Evolutionary conservation across 106 monocot species (phyloP).

Genomic region (Dioscorea zingiberensis): DNA sequence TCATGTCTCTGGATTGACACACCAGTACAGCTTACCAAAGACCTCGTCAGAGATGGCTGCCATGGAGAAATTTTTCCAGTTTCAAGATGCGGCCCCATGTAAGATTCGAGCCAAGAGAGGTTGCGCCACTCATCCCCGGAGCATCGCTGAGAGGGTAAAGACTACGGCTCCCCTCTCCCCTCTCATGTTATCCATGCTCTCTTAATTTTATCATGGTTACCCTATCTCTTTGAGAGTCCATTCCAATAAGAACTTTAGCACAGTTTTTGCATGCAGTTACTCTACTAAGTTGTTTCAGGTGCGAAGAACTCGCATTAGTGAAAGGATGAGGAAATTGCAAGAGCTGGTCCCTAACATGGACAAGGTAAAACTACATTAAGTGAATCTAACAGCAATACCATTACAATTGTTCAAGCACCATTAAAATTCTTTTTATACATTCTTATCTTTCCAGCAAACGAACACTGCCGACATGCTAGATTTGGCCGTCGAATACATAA

Average conservation of each 20-base stretch:
- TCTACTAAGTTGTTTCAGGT: constrained; percentile 37
- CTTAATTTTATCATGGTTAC: too few species aligned
- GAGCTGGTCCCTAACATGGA: constrained; percentile 99
- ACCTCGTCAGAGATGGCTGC: constrained; percentile 55
- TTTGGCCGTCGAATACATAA: constrained; percentile 88
- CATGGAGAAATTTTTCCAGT: constrained; percentile 77
- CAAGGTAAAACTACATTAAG: constrained; percentile 44
- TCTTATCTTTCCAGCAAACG: constrained; percentile 54
- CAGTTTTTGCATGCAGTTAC: too few species aligned
- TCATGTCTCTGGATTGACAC: constrained; percentile 25
- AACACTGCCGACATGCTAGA: constrained; percentile 95
- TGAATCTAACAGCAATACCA: neutral
- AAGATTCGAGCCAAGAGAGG: constrained; percentile 86
- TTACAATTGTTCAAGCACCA: neutral
- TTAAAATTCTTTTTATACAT: neutral
- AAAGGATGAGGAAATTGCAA: constrained; percentile 93
- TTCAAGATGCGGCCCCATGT: constrained; percentile 87
- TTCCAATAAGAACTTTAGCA: too few species aligned
- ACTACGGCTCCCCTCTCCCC: too few species aligned
- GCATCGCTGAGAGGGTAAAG: constrained; percentile 88
- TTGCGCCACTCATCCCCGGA: constrained; percentile 87
- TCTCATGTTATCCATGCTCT: too few species aligned
- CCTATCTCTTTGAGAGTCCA: too few species aligned
- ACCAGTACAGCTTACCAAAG: constrained; percentile 76
- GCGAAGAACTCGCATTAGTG: constrained; percentile 88